These are phyloP conservation scores for Aspergillus caelatus DNA, from an alignment of 2,329 filamentous ascomycete species.

Conservation along the genomic window DNA sequence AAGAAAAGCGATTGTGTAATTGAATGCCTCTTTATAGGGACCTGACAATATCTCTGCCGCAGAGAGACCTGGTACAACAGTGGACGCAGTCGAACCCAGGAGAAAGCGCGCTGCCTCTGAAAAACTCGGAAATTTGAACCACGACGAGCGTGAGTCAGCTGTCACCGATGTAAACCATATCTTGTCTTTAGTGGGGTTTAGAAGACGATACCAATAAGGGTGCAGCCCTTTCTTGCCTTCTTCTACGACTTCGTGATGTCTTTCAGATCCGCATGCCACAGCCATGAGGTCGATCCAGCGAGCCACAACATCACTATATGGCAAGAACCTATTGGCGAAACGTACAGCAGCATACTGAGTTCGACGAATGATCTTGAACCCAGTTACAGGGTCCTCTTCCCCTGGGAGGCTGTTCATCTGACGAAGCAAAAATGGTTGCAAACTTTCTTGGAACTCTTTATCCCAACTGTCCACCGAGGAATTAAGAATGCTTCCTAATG, in stretches of 20 bases:
- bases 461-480: conserved; percentile 55
- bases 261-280: conserved; percentile 62
- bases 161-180: conserved; percentile 48
- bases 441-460: conserved; percentile 43
- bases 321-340: conserved; percentile 86
- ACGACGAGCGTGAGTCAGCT: conserved; percentile 53
- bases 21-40: conserved; percentile 57
- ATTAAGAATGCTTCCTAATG: conserved; percentile 75
- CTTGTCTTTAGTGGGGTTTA: conserved; percentile 56
- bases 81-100: conserved; percentile 27
- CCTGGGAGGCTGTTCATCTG: conserved; percentile 62
- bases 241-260: conserved; percentile 81
- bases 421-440: conserved; percentile 64
- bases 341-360: conserved; percentile 81
- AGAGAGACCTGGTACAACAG: conserved; percentile 38
- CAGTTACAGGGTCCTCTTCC: conserved; percentile 42
- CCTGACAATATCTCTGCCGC: conserved; percentile 30
- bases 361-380: conserved; percentile 62
- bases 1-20: conserved; percentile 71
- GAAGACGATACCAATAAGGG: conserved; percentile 69
- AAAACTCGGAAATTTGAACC: conserved; percentile 45
- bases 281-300: conserved; percentile 90
- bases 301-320: conserved; percentile 75
- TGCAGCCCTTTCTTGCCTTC: conserved; percentile 89
- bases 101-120: conserved; percentile 37